These are phyloP conservation scores for Sergeia podlipaevii DNA, from an alignment of 208 protist species.

Conservation along the genomic window DNA sequence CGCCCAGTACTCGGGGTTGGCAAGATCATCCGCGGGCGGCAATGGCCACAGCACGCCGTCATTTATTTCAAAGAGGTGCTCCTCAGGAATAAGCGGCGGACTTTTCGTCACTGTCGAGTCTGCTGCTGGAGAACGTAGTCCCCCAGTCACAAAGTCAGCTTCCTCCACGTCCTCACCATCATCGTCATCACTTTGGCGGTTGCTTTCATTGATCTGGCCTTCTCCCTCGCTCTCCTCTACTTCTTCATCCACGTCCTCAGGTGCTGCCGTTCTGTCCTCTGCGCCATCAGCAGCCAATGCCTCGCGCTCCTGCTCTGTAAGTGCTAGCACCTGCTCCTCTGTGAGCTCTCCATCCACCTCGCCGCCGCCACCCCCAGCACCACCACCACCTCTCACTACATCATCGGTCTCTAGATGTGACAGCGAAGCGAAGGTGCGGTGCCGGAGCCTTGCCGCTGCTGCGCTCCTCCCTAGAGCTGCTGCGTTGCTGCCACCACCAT, in stretches of 20 bases:
- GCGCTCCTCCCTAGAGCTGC: not conserved
- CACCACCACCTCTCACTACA: not conserved
- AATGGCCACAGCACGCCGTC: constrained; percentile 67
- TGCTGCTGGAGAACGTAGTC: not conserved
- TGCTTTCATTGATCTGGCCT: not conserved
- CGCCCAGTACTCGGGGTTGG: constrained; percentile 54
- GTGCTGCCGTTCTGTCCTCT: constrained; percentile 1
- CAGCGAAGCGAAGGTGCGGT: not conserved
- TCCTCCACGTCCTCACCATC: constrained; percentile 11
- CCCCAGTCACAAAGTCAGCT: not conserved
- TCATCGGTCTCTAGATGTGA: not conserved
- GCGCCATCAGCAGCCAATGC: constrained; percentile 4
- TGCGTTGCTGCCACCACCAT: not conserved
- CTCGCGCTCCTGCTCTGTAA: constrained; percentile 6
- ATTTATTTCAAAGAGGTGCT: constrained; percentile 84
- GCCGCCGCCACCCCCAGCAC: constrained; percentile 12
- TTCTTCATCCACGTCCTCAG: constrained; percentile 4
- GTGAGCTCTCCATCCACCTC: constrained; percentile 18
- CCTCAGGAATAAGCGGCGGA: constrained; percentile 46
- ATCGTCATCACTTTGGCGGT: not conserved
- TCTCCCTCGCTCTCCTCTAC: not conserved
- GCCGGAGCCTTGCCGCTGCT: not conserved
- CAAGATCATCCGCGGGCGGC: constrained; percentile 68
- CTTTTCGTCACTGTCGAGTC: too few relatives aligned
- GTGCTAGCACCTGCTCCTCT: constrained; percentile 15